Base-by-base conservation (phyloP, 176 grass and related monocot species). In the Leersia perrieri region DNA sequence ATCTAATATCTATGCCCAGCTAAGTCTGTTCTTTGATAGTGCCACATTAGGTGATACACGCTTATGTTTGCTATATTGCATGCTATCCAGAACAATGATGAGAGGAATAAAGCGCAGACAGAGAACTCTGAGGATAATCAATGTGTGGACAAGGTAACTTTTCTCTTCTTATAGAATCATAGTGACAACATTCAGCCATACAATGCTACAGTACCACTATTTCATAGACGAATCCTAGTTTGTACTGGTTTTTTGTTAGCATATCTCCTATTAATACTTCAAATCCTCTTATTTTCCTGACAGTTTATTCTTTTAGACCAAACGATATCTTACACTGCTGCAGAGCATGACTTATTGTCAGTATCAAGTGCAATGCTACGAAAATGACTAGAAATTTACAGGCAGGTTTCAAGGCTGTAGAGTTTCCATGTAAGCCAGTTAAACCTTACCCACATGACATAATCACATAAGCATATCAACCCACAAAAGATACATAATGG, bases 41-140 rank as follows among this genome's bases (percentile, higher is more conserved):
- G 42, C 66, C 62, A 61, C 30, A 20, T 63, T 39, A 72, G 39
- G 42, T 69, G 68, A 72, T 11, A 25, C 72, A 58, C 0, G 13
- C 30, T 70, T 66, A 55, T 84, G 78, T 34, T 68, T 85, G 32
- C 40, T 92, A 47, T 60, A 63, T 78, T 68, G 39, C 86, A 98
- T 92, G 92, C 92, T 18, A 75, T 84, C 28, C 92, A 95, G 69
- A 98, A 87, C 58, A 95, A 91, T 55, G 96, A 92, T 74, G 92
- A 95, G 70, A 79, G 65, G 71, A 89, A 91, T 86, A 94, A 77
- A 91, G 84, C 79, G 26, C 86, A 89, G 72, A 80, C 75, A 72
- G 86, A 91, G 33, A 92, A 23, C 66, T 86, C 86, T 13, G 96
- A 95, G 72, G 90, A 95, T 70, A 75, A 76, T 71, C 82, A 80